Conservation (phyloP, 108 stramenopile genomes). For the Skeletonema potamos region DNA sequence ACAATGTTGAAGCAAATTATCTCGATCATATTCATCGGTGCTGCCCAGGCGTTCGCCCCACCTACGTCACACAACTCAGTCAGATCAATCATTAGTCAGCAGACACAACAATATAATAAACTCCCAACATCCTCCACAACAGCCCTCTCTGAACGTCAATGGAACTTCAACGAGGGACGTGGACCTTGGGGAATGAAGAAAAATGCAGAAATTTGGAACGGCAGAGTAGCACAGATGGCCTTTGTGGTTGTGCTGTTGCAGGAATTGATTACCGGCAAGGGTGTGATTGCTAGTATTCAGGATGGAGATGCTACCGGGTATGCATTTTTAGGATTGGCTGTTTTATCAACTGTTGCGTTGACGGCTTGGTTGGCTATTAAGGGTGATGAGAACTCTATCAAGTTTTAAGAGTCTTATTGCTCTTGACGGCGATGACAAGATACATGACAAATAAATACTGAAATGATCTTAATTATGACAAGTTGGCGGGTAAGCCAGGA, state of each 20-base stretch:
- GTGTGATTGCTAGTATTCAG: conserved; percentile 69
- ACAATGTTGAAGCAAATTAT: neutral
- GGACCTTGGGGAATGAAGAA: conserved; percentile 82
- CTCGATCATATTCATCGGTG: neutral
- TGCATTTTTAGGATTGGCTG: conserved; percentile 48
- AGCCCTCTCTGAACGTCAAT: conserved; percentile 67
- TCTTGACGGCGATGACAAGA: neutral
- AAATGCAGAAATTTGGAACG: conserved; percentile 94
- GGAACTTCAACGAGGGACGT: conserved; percentile 91
- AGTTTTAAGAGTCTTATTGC: conserved; percentile 10
- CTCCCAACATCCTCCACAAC: conserved; percentile 18
- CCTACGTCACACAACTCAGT: neutral
- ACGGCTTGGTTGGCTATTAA: conserved; percentile 74
- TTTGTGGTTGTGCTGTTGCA: conserved; percentile 80
- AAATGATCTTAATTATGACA: no score
- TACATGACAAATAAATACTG: neutral
- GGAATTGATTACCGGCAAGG: conserved; percentile 79
- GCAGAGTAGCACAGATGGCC: conserved; percentile 88
- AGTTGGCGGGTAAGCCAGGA: no score
- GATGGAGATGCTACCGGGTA: conserved; percentile 68
- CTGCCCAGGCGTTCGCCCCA: conserved; percentile 14
- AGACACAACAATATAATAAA: neutral
- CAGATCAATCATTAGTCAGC: conserved; percentile 3
- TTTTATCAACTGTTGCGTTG: conserved; percentile 51
- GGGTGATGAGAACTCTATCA: conserved; percentile 63